A percentile compares a stretch with the other conserved stretches of the same genome.
phyloP scores from a whole-genome alignment of 768 basidiomycete species.

The Lenzites betulinus region DNA sequence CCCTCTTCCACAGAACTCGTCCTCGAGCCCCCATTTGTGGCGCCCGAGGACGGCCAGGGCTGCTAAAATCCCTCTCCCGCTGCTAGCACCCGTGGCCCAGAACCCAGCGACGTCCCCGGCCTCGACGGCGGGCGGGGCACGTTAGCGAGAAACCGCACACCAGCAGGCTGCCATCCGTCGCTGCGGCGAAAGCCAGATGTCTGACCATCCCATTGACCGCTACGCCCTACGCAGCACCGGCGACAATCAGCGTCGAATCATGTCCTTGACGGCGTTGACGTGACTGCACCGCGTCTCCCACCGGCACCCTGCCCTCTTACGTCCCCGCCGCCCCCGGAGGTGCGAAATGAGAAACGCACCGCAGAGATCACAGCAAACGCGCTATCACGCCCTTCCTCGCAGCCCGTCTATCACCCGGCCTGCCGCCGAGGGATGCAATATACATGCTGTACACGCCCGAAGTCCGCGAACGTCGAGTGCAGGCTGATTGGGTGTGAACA shows the following conservation, averaged over 20 bases:
- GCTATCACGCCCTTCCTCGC: too few species aligned
- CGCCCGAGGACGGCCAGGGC: too few species aligned
- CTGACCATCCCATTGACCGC: not conserved
- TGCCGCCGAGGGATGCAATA: too few species aligned
- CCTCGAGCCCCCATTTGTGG: not conserved
- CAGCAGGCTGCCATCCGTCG: too few species aligned
- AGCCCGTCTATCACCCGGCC: too few species aligned
- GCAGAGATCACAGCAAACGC: not conserved
- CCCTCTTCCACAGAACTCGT: not conserved
- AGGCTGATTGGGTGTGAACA: not conserved
- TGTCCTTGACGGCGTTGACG: constrained; percentile 15
- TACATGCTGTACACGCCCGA: too few species aligned
- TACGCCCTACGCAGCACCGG: constrained; percentile 7
- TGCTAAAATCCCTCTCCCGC: too few species aligned
- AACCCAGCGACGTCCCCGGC: not conserved
- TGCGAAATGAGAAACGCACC: not conserved
- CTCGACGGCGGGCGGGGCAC: not conserved
- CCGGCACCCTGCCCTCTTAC: not conserved
- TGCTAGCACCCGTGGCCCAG: too few species aligned
- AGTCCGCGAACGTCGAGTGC: not conserved
- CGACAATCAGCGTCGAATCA: constrained; percentile 21
- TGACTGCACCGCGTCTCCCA: not conserved
- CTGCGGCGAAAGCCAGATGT: not conserved
- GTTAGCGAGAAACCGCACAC: not conserved
- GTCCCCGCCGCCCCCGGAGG: not conserved